Evolutionary conservation across 805 yeast species (phyloP), one percentile per base, ranked within the genome.

Genomic region (Kazachstania taianensis): DNA sequence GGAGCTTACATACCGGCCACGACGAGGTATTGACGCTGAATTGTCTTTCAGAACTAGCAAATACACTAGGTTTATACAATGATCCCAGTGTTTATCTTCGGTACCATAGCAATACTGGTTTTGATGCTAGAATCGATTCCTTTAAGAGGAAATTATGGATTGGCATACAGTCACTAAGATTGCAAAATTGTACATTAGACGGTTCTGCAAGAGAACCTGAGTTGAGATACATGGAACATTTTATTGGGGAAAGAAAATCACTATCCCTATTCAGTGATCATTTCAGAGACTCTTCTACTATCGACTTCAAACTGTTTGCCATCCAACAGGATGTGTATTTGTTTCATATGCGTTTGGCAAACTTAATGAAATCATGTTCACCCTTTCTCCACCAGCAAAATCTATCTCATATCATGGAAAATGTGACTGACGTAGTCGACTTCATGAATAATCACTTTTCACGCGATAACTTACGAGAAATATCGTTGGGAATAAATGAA

Each of bases 81-180:
- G 45, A 44, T 19, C 47, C 49, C 10, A 18, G 35, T 1, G 30
- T 28, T 12, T 43, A 25, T 32, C 16, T 31, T 5, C 30, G 49
- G 17, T 41, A 20, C 31, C n/a, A 10, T 4, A 33, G 34, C 6
- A 27, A 34, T 23, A 28, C 37, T 5, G 7, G 15, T 10, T 18
- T 10, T 29, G 31, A 23, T 27, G 28, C 32, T 24, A 7, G 35
- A 5, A 17, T 31, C 9, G 24, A 32, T 17, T 15, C 17, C 5
- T 28, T 39, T 12, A 41, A 44, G 25, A 29, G 42, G 16, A 44
- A 43, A 32, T 14, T 48, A 16, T 48, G 53, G 53, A 33, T 43
- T 1, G 46, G 50, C 19, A 14, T 48, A 8, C 51, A 48, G 33
- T 40, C 46, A 10, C 3, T 48, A 5, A 39, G 31, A 12, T 35